These are phyloP conservation scores for Vishniacozyma victoriae DNA, from an alignment of 768 basidiomycete genomes.

Conservation along the genomic window DNA sequence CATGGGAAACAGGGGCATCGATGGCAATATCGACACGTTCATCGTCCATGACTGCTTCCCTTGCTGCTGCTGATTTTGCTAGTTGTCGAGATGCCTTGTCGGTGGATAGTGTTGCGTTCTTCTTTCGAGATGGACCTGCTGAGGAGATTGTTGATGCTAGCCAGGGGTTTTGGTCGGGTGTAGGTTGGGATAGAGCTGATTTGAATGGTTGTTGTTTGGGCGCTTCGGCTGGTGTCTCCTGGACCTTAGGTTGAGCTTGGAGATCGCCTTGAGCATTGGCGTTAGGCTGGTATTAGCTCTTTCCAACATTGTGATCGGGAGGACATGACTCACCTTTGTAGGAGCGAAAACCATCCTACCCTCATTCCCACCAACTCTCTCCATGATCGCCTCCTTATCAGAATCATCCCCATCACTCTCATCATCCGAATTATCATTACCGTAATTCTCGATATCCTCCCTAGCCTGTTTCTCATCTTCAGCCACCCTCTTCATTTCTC, in stretches of 20 bases:
- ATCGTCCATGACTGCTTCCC: slow-evolving; percentile 74
- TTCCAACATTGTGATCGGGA: neutral
- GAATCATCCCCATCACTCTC: slow-evolving; percentile 38
- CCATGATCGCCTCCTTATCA: slow-evolving; percentile 20
- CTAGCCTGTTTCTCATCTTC: slow-evolving; percentile 67
- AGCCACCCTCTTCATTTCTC: slow-evolving; percentile 58
- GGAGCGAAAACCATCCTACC: slow-evolving; percentile 48
- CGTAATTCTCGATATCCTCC: slow-evolving; percentile 58
- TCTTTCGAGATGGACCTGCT: slow-evolving; percentile 59
- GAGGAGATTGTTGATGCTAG: slow-evolving; percentile 51
- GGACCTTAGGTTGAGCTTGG: no score
- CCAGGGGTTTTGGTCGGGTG: slow-evolving; percentile 69
- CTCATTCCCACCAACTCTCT: slow-evolving; percentile 46
- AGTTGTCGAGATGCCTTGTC: slow-evolving; percentile 70
- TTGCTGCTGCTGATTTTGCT: slow-evolving; percentile 61
- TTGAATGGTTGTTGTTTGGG: slow-evolving; percentile 11
- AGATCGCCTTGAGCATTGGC: no score
- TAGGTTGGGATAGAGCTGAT: slow-evolving; percentile 9
- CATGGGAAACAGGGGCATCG: no score
- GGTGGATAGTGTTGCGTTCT: slow-evolving; percentile 59
- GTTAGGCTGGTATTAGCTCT: neutral
- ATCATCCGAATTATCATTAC: slow-evolving; percentile 38
- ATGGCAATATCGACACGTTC: slow-evolving; percentile 71
- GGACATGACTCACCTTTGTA: neutral
- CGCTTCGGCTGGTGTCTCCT: no score